phyloP scores from a whole-genome alignment of 1,284 basidiomycete genomes.

The Rhizoctonia solani region DNA sequence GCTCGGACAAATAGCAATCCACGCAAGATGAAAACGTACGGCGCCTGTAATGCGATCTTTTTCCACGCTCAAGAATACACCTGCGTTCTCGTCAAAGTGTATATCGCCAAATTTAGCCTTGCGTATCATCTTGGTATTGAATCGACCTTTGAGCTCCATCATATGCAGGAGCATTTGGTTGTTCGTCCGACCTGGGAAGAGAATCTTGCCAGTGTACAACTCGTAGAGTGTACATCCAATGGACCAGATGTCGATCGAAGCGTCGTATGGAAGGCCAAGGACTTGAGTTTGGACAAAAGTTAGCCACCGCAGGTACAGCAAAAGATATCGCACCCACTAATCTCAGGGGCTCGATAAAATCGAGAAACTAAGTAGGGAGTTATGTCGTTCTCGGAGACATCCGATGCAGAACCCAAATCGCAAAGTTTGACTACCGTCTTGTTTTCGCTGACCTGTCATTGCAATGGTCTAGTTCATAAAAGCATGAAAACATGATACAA shows the following conservation, averaged over 20 bases:
- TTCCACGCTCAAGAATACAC: slow-evolving; percentile 77
- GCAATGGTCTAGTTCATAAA: not conserved
- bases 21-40: slow-evolving; percentile 55
- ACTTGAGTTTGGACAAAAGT: slow-evolving; percentile 58
- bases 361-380: slow-evolving; percentile 97
- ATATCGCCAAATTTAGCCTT: slow-evolving; percentile 88
- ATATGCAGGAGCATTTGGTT: slow-evolving; percentile 97
- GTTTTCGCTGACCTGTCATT: slow-evolving; percentile 84
- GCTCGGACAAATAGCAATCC: slow-evolving; percentile 36
- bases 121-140: slow-evolving; percentile 93
- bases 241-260: slow-evolving; percentile 95
- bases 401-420: slow-evolving; percentile 94
- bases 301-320: not conserved
- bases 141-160: slow-evolving; percentile 95
- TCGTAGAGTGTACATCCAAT: slow-evolving; percentile 98
- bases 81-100: slow-evolving; percentile 88
- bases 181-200: slow-evolving; percentile 95
- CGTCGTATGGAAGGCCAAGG: slow-evolving; percentile 93
- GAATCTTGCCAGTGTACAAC: slow-evolving; percentile 96
- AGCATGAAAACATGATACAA: not conserved
- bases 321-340: slow-evolving; percentile 66
- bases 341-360: slow-evolving; percentile 98
- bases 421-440: slow-evolving; percentile 95
- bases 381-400: slow-evolving; percentile 93
- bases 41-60: slow-evolving; percentile 80